Evolutionary conservation across 2,329 filamentous ascomycete species (phyloP).

Genomic region (Cladosporium cucumerinum): DNA sequence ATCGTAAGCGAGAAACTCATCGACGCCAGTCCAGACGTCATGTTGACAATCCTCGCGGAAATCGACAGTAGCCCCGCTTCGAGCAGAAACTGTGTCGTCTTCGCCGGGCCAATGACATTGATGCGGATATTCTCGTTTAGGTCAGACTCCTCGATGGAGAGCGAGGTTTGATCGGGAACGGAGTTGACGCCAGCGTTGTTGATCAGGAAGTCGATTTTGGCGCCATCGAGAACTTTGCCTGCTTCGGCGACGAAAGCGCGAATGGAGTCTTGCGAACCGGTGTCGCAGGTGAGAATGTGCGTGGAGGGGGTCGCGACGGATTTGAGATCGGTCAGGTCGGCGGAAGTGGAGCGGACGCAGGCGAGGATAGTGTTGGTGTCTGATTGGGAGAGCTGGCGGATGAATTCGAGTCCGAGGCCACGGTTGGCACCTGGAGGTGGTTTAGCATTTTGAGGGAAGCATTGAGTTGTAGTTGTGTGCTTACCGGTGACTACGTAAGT

Average conservation of each 20-base stretch:
- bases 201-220: conserved; percentile 42
- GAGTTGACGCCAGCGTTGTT: conserved; percentile 44
- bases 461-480: neutral
- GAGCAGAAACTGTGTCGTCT: conserved; percentile 41
- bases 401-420: conserved; percentile 51
- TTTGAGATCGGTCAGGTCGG: conserved; percentile 32
- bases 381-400: conserved; percentile 43
- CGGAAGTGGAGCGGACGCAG: conserved; percentile 35
- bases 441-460: conserved; percentile 28
- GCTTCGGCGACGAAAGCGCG: conserved; percentile 36
- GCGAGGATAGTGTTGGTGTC: conserved; percentile 39
- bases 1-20: conserved; percentile 32
- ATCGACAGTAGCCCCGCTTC: conserved; percentile 28
- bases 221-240: conserved; percentile 31
- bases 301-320: conserved; percentile 30
- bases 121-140: conserved; percentile 42
- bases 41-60: conserved; percentile 36
- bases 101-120: conserved; percentile 50
- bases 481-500: conserved; percentile 12
- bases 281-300: conserved; percentile 43
- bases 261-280: conserved; percentile 36
- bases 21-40: conserved; percentile 35
- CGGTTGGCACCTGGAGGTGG: conserved; percentile 42
- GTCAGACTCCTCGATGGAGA: conserved; percentile 38
- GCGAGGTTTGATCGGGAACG: conserved; percentile 35